These are phyloP conservation scores for Hanseniaspora singularis DNA, from an alignment of 805 yeast genomes.

Conservation along the genomic window DNA sequence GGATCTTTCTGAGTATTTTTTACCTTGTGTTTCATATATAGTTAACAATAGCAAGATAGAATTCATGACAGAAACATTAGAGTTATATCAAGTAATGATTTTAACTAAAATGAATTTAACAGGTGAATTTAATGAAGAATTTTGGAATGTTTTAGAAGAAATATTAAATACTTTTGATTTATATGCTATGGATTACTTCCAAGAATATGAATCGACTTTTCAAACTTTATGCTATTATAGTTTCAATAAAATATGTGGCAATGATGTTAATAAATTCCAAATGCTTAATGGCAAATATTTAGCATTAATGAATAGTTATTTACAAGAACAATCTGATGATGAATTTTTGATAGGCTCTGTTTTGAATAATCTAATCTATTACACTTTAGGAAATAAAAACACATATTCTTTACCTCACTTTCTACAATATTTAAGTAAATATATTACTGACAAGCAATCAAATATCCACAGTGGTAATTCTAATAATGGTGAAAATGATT, in stretches of 20 bases:
- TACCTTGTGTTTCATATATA: constrained; percentile 49
- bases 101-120: constrained; percentile 38
- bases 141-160: constrained; percentile 43
- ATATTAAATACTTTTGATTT: constrained; percentile 45
- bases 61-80: constrained; percentile 52
- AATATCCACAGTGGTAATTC: constrained; percentile 21
- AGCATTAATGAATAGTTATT: constrained; percentile 19
- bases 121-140: constrained; percentile 36
- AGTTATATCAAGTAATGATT: constrained; percentile 45
- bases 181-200: constrained; percentile 49
- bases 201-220: constrained; percentile 43
- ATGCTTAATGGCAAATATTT: constrained; percentile 23
- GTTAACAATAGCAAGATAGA: constrained; percentile 47
- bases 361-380: constrained; percentile 26
- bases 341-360: constrained; percentile 31
- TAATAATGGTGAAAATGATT: constrained; percentile 25
- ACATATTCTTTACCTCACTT: constrained; percentile 23
- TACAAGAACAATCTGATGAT: constrained; percentile 23
- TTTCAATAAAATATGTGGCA: constrained; percentile 26
- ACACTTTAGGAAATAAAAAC: constrained; percentile 27
- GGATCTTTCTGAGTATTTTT: constrained; percentile 41
- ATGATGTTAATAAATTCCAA: constrained; percentile 20
- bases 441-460: not conserved
- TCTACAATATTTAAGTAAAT: constrained; percentile 19
- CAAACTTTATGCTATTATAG: constrained; percentile 44